Evolutionary conservation across 2,329 filamentous ascomycete genomes (phyloP), one percentile per base, ranked within the genome.

Genomic region (Cucurbitaria berberidis): DNA sequence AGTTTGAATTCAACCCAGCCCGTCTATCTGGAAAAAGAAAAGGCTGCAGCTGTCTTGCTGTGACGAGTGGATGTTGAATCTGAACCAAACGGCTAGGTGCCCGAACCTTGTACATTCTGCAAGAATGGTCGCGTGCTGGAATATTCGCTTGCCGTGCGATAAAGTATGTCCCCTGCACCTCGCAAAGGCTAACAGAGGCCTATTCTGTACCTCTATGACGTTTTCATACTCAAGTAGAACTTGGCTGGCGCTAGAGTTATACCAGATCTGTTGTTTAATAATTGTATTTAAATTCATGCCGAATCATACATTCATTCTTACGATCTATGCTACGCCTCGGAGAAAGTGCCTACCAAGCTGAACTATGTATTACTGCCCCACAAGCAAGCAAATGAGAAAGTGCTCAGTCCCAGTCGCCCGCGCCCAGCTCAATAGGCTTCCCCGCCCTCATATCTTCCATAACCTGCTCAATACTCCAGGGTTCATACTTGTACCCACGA

Each of bases 391-490:
- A 3, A 15, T n/a, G 13, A 2, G 6, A 13, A 16, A 13, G 6
- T 32, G 15, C 19, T 53, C 59, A 73, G 34, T 73, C 69, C 74
- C 74, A 76, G 46, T 76, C 66, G 15, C 74, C 74, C 7, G 60
- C 44, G 1, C 73, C 74, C 29, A 75, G 49, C 15, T 74, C 72
- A 45, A 74, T 63, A 2, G 62, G 47, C 55, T 63, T 70, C 5
- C 74, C 75, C 13, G 59, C 65, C 51, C 69, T 59, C 69, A 74
- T 76, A 41, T 75, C 72, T 19, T 73, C 69, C 66, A 76, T 75
- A 11, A 79, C 69, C 54, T 77, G 67, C 53, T 78, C 71, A 18
- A 78, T 76, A 35, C 68, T 76, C 77, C 76, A 79, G 1, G 74
- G 65, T 59, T 73, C 64, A 35, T 75, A 78, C 36, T 60, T 68